Base-by-base conservation (phyloP, 2,329 filamentous ascomycete species). In the Cladophialophora yegresii region DNA sequence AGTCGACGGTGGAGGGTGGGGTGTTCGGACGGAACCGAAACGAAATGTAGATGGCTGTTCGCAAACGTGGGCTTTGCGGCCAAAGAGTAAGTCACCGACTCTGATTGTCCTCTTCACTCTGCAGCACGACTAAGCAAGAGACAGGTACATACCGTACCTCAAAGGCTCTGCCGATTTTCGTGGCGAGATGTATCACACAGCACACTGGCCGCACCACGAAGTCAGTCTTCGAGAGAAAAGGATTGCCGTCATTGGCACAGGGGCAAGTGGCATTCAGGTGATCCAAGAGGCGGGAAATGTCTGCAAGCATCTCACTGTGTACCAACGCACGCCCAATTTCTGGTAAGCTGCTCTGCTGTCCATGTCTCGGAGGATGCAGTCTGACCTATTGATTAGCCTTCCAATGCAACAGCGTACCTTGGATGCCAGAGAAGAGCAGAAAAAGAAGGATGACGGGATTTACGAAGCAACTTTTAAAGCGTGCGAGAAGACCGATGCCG, bases 161-260 rank as follows among this genome's bases (percentile, higher is more conserved):
- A 80, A 81, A 16, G 86, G 86, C 8, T 79, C 87, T 65, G 80
- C 84, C 2, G 75, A 22, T 28, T 89, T 87, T 78, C 79, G 84
- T 61, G 87, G 87, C 16, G 73, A 79, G 16, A 80, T 87, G 9
- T 81, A 85, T 69, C 85, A 88, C 72, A 83, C 84, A 0, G 84
- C 84, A 0, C 83, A 83, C 71, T 87, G 85, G 85, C 85, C 86
- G 0, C 78, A 85, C 7, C 75, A 81, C 3, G 78, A 82, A 10
- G 77, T 88, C 23, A 78, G 83, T 54, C 80, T 87, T 26, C 79
- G 79, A 54, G 81, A 80, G 55, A 89, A 89, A 72, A 79, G 82
- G 13, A 82, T 85, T 58, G 87, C 82, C 26, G 81, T 89, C 60
- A 83, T 89, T 30, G 87, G 87, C 4, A 89, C 86, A 0, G 87